Conservation (phyloP, 768 basidiomycete species). For the Suillus paluster region DNA sequence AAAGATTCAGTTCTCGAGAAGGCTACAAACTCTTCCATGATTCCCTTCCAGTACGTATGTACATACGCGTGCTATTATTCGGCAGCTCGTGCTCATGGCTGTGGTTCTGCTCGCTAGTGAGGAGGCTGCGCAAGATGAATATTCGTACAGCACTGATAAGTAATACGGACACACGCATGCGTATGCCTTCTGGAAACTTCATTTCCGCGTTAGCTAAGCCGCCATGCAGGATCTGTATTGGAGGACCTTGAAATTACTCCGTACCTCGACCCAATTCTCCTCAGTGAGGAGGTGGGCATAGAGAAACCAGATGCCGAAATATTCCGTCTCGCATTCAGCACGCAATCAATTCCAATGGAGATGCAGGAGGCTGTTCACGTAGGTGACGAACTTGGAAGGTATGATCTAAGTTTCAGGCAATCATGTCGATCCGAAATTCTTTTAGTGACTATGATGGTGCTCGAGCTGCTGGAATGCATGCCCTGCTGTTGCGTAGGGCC, state of each 20-base stretch:
- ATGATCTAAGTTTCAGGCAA: constrained; percentile 21
- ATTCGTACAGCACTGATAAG: constrained; percentile 65
- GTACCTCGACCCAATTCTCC: constrained; percentile 56
- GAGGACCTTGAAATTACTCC: constrained; percentile 59
- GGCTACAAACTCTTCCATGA: constrained; percentile 71
- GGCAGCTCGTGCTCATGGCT: constrained; percentile 14
- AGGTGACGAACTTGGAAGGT: constrained; percentile 77
- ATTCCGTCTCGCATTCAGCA: constrained; percentile 49
- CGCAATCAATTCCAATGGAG: not conserved
- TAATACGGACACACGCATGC: constrained; percentile 74
- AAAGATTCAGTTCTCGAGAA: constrained; percentile 68
- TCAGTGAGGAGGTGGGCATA: constrained; percentile 70
- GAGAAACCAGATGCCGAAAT: constrained; percentile 72
- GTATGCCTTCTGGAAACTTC: constrained; percentile 43
- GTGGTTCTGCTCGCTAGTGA: constrained; percentile 38
- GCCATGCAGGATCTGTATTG: constrained; percentile 50
- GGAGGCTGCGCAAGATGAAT: constrained; percentile 46
- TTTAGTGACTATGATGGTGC: constrained; percentile 73
- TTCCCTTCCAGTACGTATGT: constrained; percentile 49
- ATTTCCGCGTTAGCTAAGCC: constrained; percentile 8
- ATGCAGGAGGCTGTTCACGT: constrained; percentile 62
- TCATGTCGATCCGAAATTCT: constrained; percentile 8
- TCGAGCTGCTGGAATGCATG: constrained; percentile 52
- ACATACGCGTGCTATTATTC: not conserved
- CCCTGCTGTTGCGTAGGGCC: constrained; percentile 58